Evolutionary conservation across 257 asterid species (phyloP), one percentile per base, ranked within the genome.

Genomic region (Nicotiana obtusifolia): DNA sequence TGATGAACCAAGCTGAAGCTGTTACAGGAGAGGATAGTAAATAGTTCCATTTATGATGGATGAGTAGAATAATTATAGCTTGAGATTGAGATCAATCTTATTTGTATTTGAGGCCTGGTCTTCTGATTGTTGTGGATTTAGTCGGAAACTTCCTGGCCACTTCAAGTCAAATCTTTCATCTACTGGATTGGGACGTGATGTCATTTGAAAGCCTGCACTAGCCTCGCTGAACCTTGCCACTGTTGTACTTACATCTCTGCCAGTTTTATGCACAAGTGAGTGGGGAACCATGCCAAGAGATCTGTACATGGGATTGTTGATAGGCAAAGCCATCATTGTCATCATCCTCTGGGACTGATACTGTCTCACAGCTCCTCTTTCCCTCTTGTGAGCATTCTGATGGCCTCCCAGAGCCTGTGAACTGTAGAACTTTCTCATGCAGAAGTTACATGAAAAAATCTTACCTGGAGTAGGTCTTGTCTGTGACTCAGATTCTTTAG

Each of bases 351-450:
- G 92, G 35, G 95, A 88, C 82, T 88, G 97, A 84, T 89, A 88
- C 73, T 90, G 88, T 78, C 91, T 87, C 37, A 84, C 89, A 41
- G 97, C 97, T 3, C 97, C 97, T 78, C 99, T 92, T 83, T 94
- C 99, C 82, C 95, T 89, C 87, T 92, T 94, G 91, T 95, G 99
- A 44, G 98, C 99, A 86, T 95, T 95, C 88, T 95, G 98, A 86
- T 95, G 99, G 19, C 99, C 99, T 1, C 99, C 98, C 85, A 95
- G 87, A 66, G 99, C 99, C 80, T 95, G 99, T 79, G 97, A 92
- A 85, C 95, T 95, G 86, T 91, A 91, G 85, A 95, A 95, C 83
- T 93, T 95, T 71, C 99, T 82, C 97, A 87, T 89, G 91, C 99
- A 95, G 92, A 91, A 95, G 89, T 93, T 94, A 87, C 99, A 94